These are phyloP conservation scores for Pichia nakasei DNA, from an alignment of 805 yeast genomes.

Conservation along the genomic window DNA sequence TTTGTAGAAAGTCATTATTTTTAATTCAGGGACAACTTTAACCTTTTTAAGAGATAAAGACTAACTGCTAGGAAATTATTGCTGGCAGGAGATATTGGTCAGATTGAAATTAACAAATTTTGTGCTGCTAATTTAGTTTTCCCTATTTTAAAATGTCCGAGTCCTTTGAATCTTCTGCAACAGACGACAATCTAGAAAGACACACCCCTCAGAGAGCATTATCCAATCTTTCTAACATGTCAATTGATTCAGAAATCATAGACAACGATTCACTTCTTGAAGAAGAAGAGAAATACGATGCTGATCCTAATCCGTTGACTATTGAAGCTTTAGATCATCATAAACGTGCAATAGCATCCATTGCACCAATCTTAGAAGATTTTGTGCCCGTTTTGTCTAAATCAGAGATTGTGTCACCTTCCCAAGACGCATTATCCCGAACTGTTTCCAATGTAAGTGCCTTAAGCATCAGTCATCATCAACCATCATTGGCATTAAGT, in stretches of 20 bases:
- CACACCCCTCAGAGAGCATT: constrained; percentile 9
- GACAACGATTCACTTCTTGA: constrained; percentile 3
- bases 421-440: constrained; percentile 24
- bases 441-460: constrained; percentile 26
- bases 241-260: background rate
- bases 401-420: constrained; percentile 28
- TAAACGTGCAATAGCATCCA: constrained; percentile 63
- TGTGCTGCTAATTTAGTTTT: no score
- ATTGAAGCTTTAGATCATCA: constrained; percentile 27
- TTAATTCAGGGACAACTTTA: no score
- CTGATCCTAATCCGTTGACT: constrained; percentile 22
- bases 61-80: no score
- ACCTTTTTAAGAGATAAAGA: no score
- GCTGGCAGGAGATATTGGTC: no score
- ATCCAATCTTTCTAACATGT: constrained; percentile 15
- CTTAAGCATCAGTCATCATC: constrained; percentile 19
- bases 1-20: no score
- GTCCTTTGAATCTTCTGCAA: background rate
- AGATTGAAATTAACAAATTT: no score
- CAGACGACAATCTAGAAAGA: background rate
- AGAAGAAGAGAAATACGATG: constrained; percentile 18
- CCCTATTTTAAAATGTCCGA: background rate
- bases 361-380: constrained; percentile 66
- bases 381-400: constrained; percentile 63
- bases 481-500: background rate